phyloP scores from a whole-genome alignment of 192 early-diverging fungal genomes.

The Jimgerdemannia flammicorona region DNA sequence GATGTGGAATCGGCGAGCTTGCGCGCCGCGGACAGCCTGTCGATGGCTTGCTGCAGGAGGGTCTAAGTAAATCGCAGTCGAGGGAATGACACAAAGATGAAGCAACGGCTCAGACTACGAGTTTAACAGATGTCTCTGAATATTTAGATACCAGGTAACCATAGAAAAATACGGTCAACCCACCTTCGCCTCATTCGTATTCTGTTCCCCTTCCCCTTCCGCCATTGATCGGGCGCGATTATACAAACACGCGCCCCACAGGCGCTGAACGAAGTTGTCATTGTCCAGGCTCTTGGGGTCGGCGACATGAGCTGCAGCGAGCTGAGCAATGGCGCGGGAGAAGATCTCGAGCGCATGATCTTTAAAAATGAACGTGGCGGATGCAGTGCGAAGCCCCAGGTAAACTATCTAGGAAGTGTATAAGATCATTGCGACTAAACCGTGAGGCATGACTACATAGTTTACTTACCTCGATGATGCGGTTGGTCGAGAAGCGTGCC shows the following conservation, averaged over 20 bases:
- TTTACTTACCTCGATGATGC: slow-evolving; percentile 21
- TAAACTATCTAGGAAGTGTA: too few species aligned
- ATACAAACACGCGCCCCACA: background rate
- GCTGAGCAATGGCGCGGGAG: slow-evolving; percentile 14
- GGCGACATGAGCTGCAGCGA: background rate
- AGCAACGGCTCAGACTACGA: too few species aligned
- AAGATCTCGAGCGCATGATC: slow-evolving; percentile 1
- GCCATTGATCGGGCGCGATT: background rate
- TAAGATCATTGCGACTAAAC: too few species aligned
- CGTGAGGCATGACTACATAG: too few species aligned
- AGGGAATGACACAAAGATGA: too few species aligned
- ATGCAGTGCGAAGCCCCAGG: background rate
- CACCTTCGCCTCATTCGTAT: background rate
- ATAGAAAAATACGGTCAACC: background rate
- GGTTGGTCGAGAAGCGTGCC: slow-evolving; percentile 22
- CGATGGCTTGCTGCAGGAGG: background rate
- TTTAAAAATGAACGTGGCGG: background rate
- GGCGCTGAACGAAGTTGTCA: background rate
- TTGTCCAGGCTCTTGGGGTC: background rate
- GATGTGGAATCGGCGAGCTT: slow-evolving; percentile 24
- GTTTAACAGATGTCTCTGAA: too few species aligned
- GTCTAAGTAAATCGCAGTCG: background rate
- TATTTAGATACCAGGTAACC: too few species aligned
- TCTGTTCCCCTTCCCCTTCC: background rate
- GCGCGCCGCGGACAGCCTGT: slow-evolving; percentile 17